Evolutionary conservation across 1,284 basidiomycete genomes (phyloP).

Genomic region (Naganishia liquefaciens): DNA sequence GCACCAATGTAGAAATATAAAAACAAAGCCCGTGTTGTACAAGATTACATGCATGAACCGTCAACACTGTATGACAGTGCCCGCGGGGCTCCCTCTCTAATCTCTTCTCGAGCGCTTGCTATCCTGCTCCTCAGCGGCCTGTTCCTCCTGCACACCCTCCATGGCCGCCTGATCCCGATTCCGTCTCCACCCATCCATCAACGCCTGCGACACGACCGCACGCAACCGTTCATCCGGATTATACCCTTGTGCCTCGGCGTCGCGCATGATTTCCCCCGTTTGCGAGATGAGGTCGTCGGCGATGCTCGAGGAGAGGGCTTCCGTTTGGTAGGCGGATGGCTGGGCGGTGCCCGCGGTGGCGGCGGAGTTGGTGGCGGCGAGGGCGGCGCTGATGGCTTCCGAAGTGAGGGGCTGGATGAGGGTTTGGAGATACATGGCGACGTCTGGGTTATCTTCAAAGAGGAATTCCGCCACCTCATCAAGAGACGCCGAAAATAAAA

Average conservation of each 20-base stretch:
- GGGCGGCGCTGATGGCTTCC: conserved; percentile 18
- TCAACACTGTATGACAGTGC: not conserved
- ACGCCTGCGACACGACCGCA: conserved; percentile 47
- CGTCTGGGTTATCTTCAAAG: conserved; percentile 74
- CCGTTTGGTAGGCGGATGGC: conserved; percentile 68
- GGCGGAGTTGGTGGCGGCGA: not conserved
- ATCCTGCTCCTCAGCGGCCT: conserved; percentile 18
- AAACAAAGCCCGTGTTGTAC: conserved; percentile 12
- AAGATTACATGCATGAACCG: not conserved
- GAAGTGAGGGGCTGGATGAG: conserved; percentile 40
- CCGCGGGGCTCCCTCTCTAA: conserved; percentile 1
- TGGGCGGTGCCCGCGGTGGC: conserved; percentile 34
- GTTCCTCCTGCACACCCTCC: conserved; percentile 9
- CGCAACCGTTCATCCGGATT: conserved; percentile 49
- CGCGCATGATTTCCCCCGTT: conserved; percentile 60
- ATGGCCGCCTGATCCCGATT: conserved; percentile 23
- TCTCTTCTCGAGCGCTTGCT: conserved; percentile 33
- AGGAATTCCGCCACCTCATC: conserved; percentile 71
- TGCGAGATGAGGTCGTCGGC: conserved; percentile 68
- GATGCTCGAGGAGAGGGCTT: conserved; percentile 67
- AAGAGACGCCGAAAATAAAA: not conserved
- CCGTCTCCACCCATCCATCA: conserved; percentile 43
- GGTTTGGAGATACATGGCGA: conserved; percentile 68
- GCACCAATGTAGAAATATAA: conserved; percentile 4
- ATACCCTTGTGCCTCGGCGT: conserved; percentile 46